Evolutionary conservation across 495 filamentous ascomycete species (phyloP).

Genomic region (Hypoxylon fuscum): DNA sequence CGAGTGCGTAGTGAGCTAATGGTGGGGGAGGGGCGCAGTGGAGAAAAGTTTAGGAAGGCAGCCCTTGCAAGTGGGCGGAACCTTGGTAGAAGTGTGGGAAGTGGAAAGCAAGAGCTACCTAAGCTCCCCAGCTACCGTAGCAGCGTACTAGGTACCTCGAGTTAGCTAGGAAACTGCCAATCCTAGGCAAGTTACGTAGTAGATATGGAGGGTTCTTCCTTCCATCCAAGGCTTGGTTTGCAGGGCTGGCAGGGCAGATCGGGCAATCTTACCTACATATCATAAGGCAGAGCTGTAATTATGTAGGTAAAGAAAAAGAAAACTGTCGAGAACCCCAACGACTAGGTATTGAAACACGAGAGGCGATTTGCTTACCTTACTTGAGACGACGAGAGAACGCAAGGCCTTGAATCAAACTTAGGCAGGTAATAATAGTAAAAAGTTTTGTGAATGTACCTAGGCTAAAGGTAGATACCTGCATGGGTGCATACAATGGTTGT

Average conservation of each 20-base stretch:
- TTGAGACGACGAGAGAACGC: neutral
- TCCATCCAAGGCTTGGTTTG: too few species aligned
- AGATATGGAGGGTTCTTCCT: slow-evolving; percentile 2
- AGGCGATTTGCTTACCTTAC: neutral
- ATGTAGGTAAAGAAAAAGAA: neutral
- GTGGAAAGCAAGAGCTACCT: neutral
- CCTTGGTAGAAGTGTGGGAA: neutral
- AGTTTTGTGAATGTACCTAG: too few species aligned
- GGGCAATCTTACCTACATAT: neutral
- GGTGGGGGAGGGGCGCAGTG: slow-evolving; percentile 39
- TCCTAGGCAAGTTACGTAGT: neutral
- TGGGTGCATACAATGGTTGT: neutral
- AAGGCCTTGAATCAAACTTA: neutral
- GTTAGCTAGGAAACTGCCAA: neutral
- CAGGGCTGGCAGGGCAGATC: too few species aligned
- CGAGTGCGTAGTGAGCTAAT: slow-evolving; percentile 26
- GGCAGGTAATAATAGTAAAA: too few species aligned
- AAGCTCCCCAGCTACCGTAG: neutral
- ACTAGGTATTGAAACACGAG: too few species aligned
- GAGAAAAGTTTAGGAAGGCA: slow-evolving; percentile 31
- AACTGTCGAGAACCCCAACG: too few species aligned
- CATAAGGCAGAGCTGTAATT: too few species aligned
- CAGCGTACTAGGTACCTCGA: slow-evolving; percentile 1
- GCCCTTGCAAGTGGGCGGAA: slow-evolving; percentile 12
- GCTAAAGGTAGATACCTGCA: slow-evolving; percentile 41